Evolutionary conservation across 192 early-diverging fungal genomes (phyloP), one percentile per base, ranked within the genome.

Genomic region (Mortierella hygrophila): DNA sequence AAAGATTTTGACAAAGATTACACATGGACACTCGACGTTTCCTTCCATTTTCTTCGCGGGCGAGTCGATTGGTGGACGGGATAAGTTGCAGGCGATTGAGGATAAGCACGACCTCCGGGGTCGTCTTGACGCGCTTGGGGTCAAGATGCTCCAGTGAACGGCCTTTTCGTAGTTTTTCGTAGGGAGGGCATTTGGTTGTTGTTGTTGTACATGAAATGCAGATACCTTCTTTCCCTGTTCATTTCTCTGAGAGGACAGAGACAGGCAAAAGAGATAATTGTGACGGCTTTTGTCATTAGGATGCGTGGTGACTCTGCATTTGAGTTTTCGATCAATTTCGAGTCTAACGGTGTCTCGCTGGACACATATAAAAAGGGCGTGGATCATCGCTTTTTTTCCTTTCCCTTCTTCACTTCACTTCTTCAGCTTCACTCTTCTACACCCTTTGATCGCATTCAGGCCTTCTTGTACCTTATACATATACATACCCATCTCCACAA

Each of bases 1-100:
- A 49, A 75, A 13, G 3, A 47, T 86, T 13, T 57, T 86, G 70
- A 86, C 75, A 41, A 80, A 81, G 84, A 77, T 86, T 6, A 41
- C 79, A 15, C 60, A 70, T 74, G 84, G 84, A 38, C 84, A 86
- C 72, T 76, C 73, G 2, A 81, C 84, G 16, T 86, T 81, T 41
- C 84, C 84, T 0, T 86, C 84, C 65, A 86, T 86, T 60, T 86
- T 86, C 49, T 74, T 86, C 63, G 29, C 69, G 6, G 84, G 84
- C 38, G 72, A 81, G 72, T 75, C 84, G 2, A 86, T 86, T 71
- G 84, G 84, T 0, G 84, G 84, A 57, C 21, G 44, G 40, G 84
- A 86, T 21, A 81, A 75, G 18, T 46, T 86, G 57, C 49, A 77
- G n/a, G 76, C 60, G 21, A 37, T 86, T 46, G 79, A 86, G 16